Evolutionary conservation across 2,329 filamentous ascomycete genomes (phyloP).

Genomic region (Podosphaera aphanis): DNA sequence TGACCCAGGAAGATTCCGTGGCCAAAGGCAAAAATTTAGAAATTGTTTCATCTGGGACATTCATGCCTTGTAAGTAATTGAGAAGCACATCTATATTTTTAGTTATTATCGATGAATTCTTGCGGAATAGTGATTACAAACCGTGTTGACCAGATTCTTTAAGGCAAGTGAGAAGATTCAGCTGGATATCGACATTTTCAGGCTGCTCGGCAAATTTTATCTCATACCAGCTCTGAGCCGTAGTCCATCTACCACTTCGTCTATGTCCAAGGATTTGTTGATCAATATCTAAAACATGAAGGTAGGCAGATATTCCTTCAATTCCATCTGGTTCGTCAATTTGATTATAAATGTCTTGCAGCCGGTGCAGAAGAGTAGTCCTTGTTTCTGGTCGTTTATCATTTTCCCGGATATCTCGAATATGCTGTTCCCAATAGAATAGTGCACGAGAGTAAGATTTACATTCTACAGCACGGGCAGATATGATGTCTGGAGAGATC

Average conservation of each 20-base stretch:
- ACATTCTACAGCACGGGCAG: slow-evolving; percentile 73
- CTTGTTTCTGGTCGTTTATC: slow-evolving; percentile 18
- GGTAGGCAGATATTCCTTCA: slow-evolving; percentile 73
- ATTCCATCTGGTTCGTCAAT: slow-evolving; percentile 96
- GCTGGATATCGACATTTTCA: slow-evolving; percentile 51
- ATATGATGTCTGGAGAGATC: slow-evolving; percentile 50
- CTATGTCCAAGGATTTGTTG: slow-evolving; percentile 83
- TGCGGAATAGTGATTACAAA: slow-evolving; percentile 19
- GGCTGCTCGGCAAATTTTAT: slow-evolving; percentile 64
- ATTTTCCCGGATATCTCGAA: slow-evolving; percentile 25
- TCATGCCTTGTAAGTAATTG: slow-evolving; percentile 64
- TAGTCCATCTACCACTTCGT: slow-evolving; percentile 80
- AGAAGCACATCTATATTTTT: slow-evolving; percentile 45
- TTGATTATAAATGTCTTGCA: slow-evolving; percentile 87
- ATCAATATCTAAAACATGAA: slow-evolving; percentile 71
- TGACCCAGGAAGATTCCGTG: slow-evolving; percentile 80
- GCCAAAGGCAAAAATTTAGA: slow-evolving; percentile 57
- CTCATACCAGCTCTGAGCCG: slow-evolving; percentile 95
- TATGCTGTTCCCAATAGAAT: slow-evolving; percentile 87
- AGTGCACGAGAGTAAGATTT: slow-evolving; percentile 78
- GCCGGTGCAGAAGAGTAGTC: slow-evolving; percentile 46
- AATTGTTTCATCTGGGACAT: slow-evolving; percentile 23
- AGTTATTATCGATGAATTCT: background rate
- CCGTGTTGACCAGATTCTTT: slow-evolving; percentile 91
- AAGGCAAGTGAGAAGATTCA: slow-evolving; percentile 66